Evolutionary conservation across 2,329 filamentous ascomycete genomes (phyloP).

Genomic region (Penicillium sp.): DNA sequence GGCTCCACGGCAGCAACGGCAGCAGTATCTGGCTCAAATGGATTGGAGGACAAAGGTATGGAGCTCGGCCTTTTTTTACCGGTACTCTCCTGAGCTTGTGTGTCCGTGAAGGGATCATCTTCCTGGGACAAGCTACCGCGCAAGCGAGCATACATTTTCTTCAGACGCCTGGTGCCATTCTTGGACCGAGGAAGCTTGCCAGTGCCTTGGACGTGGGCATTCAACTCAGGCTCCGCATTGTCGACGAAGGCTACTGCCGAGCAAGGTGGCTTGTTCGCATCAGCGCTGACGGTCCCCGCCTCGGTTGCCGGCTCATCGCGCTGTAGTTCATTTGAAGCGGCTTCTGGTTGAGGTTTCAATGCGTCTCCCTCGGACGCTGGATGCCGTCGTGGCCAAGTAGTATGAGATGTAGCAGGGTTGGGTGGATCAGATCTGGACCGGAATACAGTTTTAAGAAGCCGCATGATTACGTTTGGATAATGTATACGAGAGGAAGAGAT

Average conservation of each 20-base stretch:
- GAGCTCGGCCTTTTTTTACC: not conserved
- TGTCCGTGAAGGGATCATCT: conserved; percentile 5
- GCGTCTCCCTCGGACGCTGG: conserved; percentile 11
- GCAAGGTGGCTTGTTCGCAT: not conserved
- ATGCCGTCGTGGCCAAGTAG: conserved; percentile 11
- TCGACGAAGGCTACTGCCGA: not conserved
- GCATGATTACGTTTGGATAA: conserved; percentile 13
- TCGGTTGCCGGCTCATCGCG: not conserved
- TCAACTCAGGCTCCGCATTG: not conserved
- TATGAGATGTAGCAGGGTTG: conserved; percentile 5
- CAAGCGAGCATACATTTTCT: conserved; percentile 11
- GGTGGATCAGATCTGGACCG: conserved; percentile 5
- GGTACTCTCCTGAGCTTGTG: not conserved
- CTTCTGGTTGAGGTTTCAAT: conserved; percentile 9
- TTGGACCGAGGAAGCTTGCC: conserved; percentile 7
- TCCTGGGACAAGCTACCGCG: conserved; percentile 10
- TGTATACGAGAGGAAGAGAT: conserved; percentile 4
- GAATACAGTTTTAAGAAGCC: conserved; percentile 12
- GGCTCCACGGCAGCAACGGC: not conserved
- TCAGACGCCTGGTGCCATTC: conserved; percentile 12
- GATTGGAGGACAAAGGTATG: conserved; percentile 2
- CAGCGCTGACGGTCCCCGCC: not conserved
- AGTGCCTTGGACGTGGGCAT: not conserved
- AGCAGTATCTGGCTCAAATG: not conserved
- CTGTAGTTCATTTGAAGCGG: not conserved